Base-by-base conservation (phyloP, 2,329 filamentous ascomycete genomes). In the Dryadomyces quercus-mongolicae region DNA sequence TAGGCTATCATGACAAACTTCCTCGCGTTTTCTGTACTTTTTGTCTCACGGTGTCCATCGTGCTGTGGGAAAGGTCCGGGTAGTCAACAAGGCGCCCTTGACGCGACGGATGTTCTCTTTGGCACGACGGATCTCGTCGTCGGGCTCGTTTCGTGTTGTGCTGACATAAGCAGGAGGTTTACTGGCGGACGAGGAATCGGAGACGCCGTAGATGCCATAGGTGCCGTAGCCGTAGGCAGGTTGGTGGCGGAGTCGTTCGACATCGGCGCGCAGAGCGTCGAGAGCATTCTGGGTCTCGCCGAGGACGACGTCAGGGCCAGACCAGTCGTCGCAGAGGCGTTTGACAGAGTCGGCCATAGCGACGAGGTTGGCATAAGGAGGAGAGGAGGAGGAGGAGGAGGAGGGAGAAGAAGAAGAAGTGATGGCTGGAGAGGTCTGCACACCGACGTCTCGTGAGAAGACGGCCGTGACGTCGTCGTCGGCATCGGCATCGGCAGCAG, bases 391-490 rank as follows among this genome's bases (percentile, higher is more conserved):
- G 52, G 7, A 34, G 36, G 31, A 1, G 52, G 10, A n/a, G 56
- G 52, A 46, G 43, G 2, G 25, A 31, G 40, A n/a, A 10, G 16
- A 10, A 55, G 47, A 16, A 38, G 22, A 40, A 52, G 42, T 12
- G 67, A 61, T 6, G 72, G 70, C 4, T 74, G 74, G 74, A 0
- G 81, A 82, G 0, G 88, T 93, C 67, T 93, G 88, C 1, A 87
- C 86, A 59, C 86, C 86, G 56, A 88, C 78, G 64, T 93, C 88
- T 48, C 86, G 81, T 66, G 91, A 86, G 68, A 88, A 93, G 58
- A 91, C 78, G 67, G 92, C 87, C 77, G 55, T 70, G 73, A 1
- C 53, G 44, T 54, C 52, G 45, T 52, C 52, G 45, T 52, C 60
- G 56, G 65, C 48, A 10, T 52, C 45, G 8, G 42, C 20, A 21